Evolutionary conservation across 1,284 basidiomycete genomes (phyloP).

Genomic region (Ustilago bromivora): DNA sequence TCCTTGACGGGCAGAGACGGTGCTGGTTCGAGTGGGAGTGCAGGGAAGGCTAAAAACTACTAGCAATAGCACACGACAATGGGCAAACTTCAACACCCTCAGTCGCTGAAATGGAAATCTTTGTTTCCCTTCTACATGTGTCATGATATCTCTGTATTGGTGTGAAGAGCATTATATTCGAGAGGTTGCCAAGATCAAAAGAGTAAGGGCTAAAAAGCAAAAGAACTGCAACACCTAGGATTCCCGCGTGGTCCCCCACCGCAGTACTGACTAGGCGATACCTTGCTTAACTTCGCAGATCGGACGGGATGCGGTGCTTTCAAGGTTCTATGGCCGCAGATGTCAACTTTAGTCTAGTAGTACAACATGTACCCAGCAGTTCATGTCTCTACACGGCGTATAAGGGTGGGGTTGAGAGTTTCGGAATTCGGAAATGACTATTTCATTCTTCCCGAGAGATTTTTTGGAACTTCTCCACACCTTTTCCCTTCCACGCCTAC

Average conservation of each 20-base stretch:
- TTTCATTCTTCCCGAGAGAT: neutral
- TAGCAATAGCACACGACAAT: neutral
- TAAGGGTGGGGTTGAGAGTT: neutral
- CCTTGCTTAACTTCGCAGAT: slow-evolving; percentile 84
- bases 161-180: too few relatives aligned
- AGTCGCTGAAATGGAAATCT: too few relatives aligned
- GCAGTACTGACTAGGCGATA: slow-evolving; percentile 84
- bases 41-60: slow-evolving; percentile 25
- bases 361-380: too few relatives aligned
- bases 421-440: neutral
- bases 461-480: neutral
- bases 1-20: slow-evolving; percentile 23
- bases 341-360: slow-evolving; percentile 49
- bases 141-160: too few relatives aligned
- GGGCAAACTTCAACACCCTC: too few relatives aligned
- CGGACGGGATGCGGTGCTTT: slow-evolving; percentile 84
- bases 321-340: slow-evolving; percentile 82
- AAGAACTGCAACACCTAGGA: slow-evolving; percentile 81
- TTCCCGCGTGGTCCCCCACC: slow-evolving; percentile 85
- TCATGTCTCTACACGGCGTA: neutral
- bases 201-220: neutral
- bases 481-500: neutral
- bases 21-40: neutral
- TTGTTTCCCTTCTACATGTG: too few relatives aligned
- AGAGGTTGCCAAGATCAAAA: too few relatives aligned